phyloP scores from a whole-genome alignment of 2,329 filamentous ascomycete genomes.

The Sordariomycetes sp. region DNA sequence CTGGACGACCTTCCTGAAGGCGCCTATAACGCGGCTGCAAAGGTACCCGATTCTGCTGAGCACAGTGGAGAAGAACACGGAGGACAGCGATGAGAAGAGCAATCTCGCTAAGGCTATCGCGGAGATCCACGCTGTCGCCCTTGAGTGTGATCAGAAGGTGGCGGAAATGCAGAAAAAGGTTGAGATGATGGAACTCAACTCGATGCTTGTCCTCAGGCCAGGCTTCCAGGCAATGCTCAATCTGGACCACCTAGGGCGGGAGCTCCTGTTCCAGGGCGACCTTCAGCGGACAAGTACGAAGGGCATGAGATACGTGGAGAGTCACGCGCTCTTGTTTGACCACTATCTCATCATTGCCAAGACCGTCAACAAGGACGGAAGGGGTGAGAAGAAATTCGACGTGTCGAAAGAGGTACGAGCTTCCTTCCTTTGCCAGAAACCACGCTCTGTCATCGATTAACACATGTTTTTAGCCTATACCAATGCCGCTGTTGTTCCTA shows the following conservation, averaged over 20 bases:
- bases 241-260: conserved; percentile 82
- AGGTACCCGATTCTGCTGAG: conserved; percentile 74
- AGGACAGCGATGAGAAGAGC: conserved; percentile 79
- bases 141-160: conserved; percentile 85
- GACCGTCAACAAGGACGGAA: conserved; percentile 55
- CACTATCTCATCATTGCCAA: conserved; percentile 94
- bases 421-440: not conserved
- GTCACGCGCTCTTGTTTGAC: conserved; percentile 86
- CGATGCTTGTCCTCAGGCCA: conserved; percentile 72
- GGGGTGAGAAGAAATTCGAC: conserved; percentile 75
- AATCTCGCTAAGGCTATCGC: conserved; percentile 76
- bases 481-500: conserved; percentile 87
- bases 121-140: conserved; percentile 79
- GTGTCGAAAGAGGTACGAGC: conserved; percentile 69
- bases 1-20: conserved; percentile 91
- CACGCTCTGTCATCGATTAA: conserved; percentile 12
- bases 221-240: conserved; percentile 86
- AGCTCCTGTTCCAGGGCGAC: conserved; percentile 81
- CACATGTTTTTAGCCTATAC: conserved; percentile 53
- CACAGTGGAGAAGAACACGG: conserved; percentile 74
- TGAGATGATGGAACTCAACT: conserved; percentile 69
- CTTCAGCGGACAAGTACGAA: conserved; percentile 79
- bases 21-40: conserved; percentile 84
- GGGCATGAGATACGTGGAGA: conserved; percentile 87
- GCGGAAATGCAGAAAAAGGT: conserved; percentile 89